Base-by-base conservation (phyloP, 495 filamentous ascomycete species). In the Extremus antarcticus region DNA sequence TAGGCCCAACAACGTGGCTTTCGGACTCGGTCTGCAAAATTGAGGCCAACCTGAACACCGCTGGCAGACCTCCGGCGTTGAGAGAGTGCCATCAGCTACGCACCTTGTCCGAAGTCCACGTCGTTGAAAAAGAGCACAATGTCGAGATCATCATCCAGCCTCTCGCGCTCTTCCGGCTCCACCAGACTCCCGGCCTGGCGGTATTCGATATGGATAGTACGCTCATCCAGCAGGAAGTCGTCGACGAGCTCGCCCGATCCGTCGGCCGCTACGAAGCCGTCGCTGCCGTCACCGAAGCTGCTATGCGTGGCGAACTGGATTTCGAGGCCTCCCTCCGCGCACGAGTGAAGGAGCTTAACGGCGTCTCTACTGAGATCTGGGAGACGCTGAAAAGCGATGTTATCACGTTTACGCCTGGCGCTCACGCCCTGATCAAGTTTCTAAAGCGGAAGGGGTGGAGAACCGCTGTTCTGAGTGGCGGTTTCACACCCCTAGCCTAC, bases 121-220 rank as follows among this genome's bases (percentile, higher is more conserved):
- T 13, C 11, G 4, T 51, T 25, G 25, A 51, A 20, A 19, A 4
- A 4, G 48, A 24, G 3, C 4, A 47, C 32, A 15, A 29, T 13
- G 25, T 60, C n/a, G 45, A 56, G 21, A 3, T 56, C 47, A 39
- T 51, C 16, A n/a, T 56, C 15, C 57, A 56, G 24, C 53, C 57
- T 15, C 20, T 22, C 22, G 17, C 35, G 10, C 40, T 52, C 0
- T 50, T 51, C 47, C 19, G 15, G 1, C n/a, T 40, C 68, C 73
- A 23, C 73, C 72, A 0, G 65, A 38, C 15, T 1, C 54, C 57
- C 16, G 82, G 87, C 1, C 72, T 98, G 3, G 90, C 87, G 1
- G 82, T 94, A 23, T 98, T 98, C 62, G 92, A 98, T 65, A 98
- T 98, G 92, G 92, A 98, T 69, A 89, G 84, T 56, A 98, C 92